These are phyloP conservation scores for Isabelozyma heimii DNA, from an alignment of 805 yeast genomes.

Conservation along the genomic window DNA sequence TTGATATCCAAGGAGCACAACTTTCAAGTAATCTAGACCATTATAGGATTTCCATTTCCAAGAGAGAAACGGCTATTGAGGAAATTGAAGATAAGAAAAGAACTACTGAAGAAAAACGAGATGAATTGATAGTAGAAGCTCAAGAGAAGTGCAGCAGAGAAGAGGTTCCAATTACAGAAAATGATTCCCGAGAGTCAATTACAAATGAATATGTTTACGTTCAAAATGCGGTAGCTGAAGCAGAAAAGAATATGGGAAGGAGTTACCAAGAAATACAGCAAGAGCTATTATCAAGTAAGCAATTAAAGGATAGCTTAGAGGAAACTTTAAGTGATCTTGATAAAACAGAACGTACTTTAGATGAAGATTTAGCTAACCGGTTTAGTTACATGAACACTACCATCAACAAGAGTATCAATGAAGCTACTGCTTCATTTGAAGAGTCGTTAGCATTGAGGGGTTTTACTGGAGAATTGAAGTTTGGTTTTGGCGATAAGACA, in stretches of 20 bases:
- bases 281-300: constrained; percentile 44
- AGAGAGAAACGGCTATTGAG: constrained; percentile 6
- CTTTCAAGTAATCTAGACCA: constrained; percentile 1
- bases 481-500: constrained; percentile 53
- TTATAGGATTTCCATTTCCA: constrained; percentile 1
- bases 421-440: constrained; percentile 47
- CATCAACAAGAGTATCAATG: constrained; percentile 23
- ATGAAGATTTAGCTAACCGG: constrained; percentile 28
- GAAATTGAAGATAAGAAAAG: constrained; percentile 10
- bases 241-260: constrained; percentile 54
- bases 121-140: constrained; percentile 23
- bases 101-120: constrained; percentile 10
- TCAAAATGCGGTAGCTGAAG: constrained; percentile 45
- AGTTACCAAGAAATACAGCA: constrained; percentile 53
- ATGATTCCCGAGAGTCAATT: constrained; percentile 47
- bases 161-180: constrained; percentile 37
- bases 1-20: constrained; percentile 12
- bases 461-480: constrained; percentile 67
- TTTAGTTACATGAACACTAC: constrained; percentile 32
- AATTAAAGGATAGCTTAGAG: constrained; percentile 41
- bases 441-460: constrained; percentile 62
- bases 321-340: constrained; percentile 34
- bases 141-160: constrained; percentile 46
- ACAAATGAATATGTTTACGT: constrained; percentile 47
- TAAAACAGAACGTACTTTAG: constrained; percentile 20